Base-by-base conservation (phyloP, 2,329 filamentous ascomycete genomes). In the Epichloe baconii region DNA sequence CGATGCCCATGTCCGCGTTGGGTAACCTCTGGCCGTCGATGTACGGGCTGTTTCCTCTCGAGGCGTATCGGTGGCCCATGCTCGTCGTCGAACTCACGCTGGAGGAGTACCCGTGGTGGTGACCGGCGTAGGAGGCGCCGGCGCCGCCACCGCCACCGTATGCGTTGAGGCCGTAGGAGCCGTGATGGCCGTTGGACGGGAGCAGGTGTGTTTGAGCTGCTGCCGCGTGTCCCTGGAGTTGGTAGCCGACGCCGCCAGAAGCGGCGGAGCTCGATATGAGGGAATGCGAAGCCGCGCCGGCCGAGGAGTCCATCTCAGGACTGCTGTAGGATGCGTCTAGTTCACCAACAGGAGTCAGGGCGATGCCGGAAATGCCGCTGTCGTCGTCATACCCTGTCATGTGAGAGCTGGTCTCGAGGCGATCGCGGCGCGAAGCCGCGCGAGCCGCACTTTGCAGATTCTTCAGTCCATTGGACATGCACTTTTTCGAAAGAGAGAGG, bases 381-480 rank as follows among this genome's bases (percentile, higher is more conserved):
- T 88, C 84, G 71, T 86, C 83, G 70, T 79, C 77, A 73, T 78
- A 79, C 67, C 68, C 71, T 66, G 64, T 62, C 51, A 65, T 56
- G 58, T 61, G 54, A 51, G 59, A 62, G 56, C 62, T 62, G 53
- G 60, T 68, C 67, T 76, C 76, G 58, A 78, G 69, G 54, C 78
- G 79, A 69, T 82, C 82, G 60, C 82, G 82, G 57, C 82, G 79
- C 53, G 78, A 74, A 52, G 78, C 80, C 51, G 82, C 77, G 55
- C 85, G 79, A 56, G 82, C 76, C 49, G 81, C 79, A 59, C 82
- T 80, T 64, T 85, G 82, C 52, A 93, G 76, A 66, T 87, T 89
- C 70, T 89, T 91, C 59, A 91, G 72, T 37, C 88, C 87, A 62
- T 85, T 86, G 64, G 85, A 82, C 82, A 93, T 87, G 69, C 85